Conservation (phyloP, 495 filamentous ascomycete genomes). For the Chlorociboria aeruginascens region DNA sequence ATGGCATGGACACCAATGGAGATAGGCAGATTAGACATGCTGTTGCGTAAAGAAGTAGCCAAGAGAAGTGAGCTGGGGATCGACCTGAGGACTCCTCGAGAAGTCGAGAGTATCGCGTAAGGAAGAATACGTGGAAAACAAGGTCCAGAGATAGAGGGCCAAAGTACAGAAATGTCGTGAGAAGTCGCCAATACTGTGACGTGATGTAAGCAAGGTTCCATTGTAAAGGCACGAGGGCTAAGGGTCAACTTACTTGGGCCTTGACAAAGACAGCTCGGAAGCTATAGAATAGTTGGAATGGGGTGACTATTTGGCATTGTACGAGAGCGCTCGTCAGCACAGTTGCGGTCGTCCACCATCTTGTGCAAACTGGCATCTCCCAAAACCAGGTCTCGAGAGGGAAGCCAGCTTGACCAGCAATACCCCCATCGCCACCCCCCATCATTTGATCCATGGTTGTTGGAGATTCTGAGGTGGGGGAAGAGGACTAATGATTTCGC, state of each 20-base stretch:
- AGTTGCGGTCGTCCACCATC: slow-evolving; percentile 92
- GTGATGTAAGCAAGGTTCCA: slow-evolving; percentile 6
- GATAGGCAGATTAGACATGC: slow-evolving; percentile 65
- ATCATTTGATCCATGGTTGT: slow-evolving; percentile 56
- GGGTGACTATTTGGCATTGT: slow-evolving; percentile 81
- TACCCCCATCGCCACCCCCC: slow-evolving; percentile 33
- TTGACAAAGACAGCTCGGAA: slow-evolving; percentile 83
- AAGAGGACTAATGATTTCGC: background rate
- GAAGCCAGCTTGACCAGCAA: slow-evolving; percentile 50
- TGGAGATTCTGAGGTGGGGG: background rate
- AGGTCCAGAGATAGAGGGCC: slow-evolving; percentile 89
- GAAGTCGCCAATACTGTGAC: slow-evolving; percentile 79
- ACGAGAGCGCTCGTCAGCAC: slow-evolving; percentile 81
- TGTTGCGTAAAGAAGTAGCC: slow-evolving; percentile 80
- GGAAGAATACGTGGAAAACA: slow-evolving; percentile 97
- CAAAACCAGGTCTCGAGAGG: slow-evolving; percentile 76
- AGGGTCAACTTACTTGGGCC: slow-evolving; percentile 50
- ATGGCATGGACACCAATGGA: slow-evolving; percentile 76
- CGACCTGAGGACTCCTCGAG: slow-evolving; percentile 82
- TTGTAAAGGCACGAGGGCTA: background rate
- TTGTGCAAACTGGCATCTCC: slow-evolving; percentile 79
- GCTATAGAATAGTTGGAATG: slow-evolving; percentile 95
- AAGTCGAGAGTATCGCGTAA: slow-evolving; percentile 89
- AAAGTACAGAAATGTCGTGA: slow-evolving; percentile 95
- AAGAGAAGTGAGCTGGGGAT: slow-evolving; percentile 86